A percentile compares a stretch with the other conserved stretches of the same genome.
phyloP scores from a whole-genome alignment of 495 filamentous ascomycete genomes.

The Saxophila tyrrhenica region DNA sequence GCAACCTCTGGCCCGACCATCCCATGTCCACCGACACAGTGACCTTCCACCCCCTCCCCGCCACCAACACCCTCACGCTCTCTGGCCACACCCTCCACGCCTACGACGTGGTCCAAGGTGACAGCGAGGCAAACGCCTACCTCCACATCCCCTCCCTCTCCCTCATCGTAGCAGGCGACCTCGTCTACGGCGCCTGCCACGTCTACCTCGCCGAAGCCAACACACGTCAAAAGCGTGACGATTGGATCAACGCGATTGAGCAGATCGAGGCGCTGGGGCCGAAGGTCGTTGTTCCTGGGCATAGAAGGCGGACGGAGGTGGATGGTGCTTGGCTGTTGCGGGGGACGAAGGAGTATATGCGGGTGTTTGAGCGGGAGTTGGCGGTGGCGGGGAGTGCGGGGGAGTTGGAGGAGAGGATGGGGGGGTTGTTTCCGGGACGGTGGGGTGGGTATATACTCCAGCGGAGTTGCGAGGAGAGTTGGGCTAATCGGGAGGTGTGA shows the following conservation, averaged over 20 bases:
- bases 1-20: background rate
- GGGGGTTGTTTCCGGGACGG: background rate
- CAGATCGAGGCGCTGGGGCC: background rate
- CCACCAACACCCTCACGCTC: background rate
- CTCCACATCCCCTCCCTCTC: background rate
- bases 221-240: background rate
- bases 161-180: background rate
- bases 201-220: background rate
- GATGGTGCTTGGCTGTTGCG: background rate
- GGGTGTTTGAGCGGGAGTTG: background rate
- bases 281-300: background rate
- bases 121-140: background rate
- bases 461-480: background rate
- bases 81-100: background rate
- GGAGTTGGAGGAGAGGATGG: background rate
- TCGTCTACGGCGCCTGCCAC: background rate
- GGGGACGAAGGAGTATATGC: background rate
- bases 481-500: background rate
- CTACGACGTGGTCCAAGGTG: background rate
- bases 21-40: background rate
- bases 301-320: background rate
- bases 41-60: background rate
- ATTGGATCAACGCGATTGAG: background rate
- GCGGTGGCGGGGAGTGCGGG: background rate
- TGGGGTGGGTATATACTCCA: background rate